Evolutionary conservation across 2,329 filamentous ascomycete species (phyloP), one percentile per base, ranked within the genome.

Genomic region (Fusarium anthophilum): DNA sequence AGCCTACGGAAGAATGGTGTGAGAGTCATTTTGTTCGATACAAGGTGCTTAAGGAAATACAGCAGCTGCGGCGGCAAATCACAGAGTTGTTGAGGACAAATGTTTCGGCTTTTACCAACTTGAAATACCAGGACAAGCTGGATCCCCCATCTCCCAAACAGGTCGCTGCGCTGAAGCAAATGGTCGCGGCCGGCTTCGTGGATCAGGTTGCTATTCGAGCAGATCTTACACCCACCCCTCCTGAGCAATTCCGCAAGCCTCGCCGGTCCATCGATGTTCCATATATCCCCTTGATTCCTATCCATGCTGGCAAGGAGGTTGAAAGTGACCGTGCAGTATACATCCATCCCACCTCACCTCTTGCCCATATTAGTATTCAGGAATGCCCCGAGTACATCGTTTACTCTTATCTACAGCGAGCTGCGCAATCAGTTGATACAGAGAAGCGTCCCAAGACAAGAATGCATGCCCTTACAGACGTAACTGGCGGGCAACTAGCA

Each of bases 181-280:
- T 98, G 84, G 91, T 94, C 28, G 94, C 96, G 0, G 93, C 94
- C 0, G 96, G 96, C 2, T 98, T 98, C 84, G 91, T 98, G 78
- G 96, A 99, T 82, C 93, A 98, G 76, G 89, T 99, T 45, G 96
- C 96, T 51, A 95, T 98, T 76, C 93, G 96, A 69, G 94, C 94
- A 8, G 96, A 99, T 81, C 86, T 94, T n/a, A 88, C 94, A 0
- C 94, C 94, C 2, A 88, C 87, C 18, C 93, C 94, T 2, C 91
- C 92, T 2, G 91, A 92, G 70, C 83, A 88, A 60, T 83, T 86
- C 51, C 87, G 92, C 24, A 94, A 93, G 70, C 94, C 95, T 1
- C 91, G 90, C 57, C 90, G 95, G n/a, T 93, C 95, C 4, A 97
- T 96, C 73, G 95, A 98, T 76, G 93, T 98, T 6, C 93, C 96